Evolutionary conservation across 1,284 basidiomycete species (phyloP), one percentile per base, ranked within the genome.

Genomic region (Salmacisia buchloeana): DNA sequence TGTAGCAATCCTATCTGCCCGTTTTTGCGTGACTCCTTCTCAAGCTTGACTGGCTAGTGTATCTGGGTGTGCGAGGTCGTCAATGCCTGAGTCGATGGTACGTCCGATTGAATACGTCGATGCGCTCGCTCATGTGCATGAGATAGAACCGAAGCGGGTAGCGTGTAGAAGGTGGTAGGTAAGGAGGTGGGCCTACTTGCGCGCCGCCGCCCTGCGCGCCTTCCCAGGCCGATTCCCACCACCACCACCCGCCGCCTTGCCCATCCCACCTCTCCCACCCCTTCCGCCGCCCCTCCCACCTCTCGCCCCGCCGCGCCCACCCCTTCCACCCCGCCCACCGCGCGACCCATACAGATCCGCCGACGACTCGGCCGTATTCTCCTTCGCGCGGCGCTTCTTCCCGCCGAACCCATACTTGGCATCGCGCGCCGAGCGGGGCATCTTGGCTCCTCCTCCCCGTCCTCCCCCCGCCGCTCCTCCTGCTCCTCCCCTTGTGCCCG

Each of bases 351-450:
- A 65, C 31, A 72, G 69, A n/a, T 76, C 70, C 61, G 77, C 72
- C 25, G 75, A 75, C 21, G 69, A 71, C 61, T 77, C 76, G 9
- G 70, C 67, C 1, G 75, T 76, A 65, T 79, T 79, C 59, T 66
- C 68, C 63, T 79, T 78, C 31, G 64, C 41, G 60, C 71, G 65
- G 41, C 68, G 67, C 60, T 78, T 78, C 70, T 75, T 77, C 29
- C 76, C 76, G 9, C 77, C 76, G 39, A 72, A 75, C 3, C 77
- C 77, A 58, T 71, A 79, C 62, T 76, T 76, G 35, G 70, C 66
- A 57, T 79, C 71, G 13, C 76, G 64, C 1, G 72, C 68, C 7
- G 63, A 45, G 2, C 77, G 60, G 3, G 71, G 72, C 76, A 77
- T 79, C 45, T 73, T 73, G 2, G 68, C 61, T 3, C 63, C 61